phyloP scores from a whole-genome alignment of 2,329 filamentous ascomycete species.

The Seiridium cupressi region DNA sequence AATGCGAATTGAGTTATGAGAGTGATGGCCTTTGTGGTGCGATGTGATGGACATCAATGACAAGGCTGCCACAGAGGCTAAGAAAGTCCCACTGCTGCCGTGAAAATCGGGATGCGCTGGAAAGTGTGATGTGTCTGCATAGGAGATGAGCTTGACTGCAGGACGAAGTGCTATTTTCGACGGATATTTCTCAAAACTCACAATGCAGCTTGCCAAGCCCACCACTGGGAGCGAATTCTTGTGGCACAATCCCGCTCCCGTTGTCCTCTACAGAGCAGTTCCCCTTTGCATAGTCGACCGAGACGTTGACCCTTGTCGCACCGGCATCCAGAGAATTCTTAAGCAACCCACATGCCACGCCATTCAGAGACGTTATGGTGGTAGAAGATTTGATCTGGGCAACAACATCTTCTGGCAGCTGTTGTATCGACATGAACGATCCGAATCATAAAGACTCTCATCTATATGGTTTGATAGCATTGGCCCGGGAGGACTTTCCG shows the following conservation, averaged over 20 bases:
- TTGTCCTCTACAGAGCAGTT: constrained; percentile 82
- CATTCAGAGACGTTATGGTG: constrained; percentile 72
- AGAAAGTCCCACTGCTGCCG: constrained; percentile 71
- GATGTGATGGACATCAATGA: constrained; percentile 79
- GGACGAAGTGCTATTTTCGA: not conserved
- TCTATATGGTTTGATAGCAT: constrained; percentile 10
- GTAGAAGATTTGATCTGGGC: constrained; percentile 83
- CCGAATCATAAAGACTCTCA: not conserved
- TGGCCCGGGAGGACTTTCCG: not conserved
- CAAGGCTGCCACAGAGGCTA: constrained; percentile 73
- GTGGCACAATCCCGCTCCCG: constrained; percentile 71
- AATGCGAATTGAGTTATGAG: constrained; percentile 64
- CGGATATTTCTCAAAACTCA: constrained; percentile 36
- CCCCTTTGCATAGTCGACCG: constrained; percentile 72
- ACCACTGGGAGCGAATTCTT: constrained; percentile 69
- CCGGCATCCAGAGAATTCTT: constrained; percentile 83
- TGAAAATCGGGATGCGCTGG: constrained; percentile 46
- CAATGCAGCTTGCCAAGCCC: constrained; percentile 73
- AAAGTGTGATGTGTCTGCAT: constrained; percentile 75
- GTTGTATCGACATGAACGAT: constrained; percentile 59
- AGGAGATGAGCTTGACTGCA: constrained; percentile 9
- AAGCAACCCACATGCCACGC: constrained; percentile 68
- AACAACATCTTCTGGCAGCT: constrained; percentile 67
- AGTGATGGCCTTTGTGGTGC: constrained; percentile 57
- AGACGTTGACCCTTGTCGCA: constrained; percentile 66